Percentiles rank a stretch among this genome's conserved stretches.
Conservation (phyloP, 495 filamentous ascomycete species). For the Penicillium cataractarum region DNA sequence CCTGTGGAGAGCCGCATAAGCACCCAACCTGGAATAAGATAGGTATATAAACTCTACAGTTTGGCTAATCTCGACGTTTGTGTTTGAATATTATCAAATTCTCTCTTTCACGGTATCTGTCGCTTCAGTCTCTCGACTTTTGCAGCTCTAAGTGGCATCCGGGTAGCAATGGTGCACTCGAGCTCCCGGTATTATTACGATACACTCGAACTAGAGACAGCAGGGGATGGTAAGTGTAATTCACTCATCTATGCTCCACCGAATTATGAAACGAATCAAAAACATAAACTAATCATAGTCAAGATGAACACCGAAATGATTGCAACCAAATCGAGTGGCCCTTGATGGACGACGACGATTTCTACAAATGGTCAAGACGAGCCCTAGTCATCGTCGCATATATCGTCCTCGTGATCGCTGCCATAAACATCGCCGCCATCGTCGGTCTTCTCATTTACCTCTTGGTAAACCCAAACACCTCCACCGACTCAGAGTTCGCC, state of each 20-base stretch:
- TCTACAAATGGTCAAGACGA: neutral
- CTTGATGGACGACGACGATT: neutral
- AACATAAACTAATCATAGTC: neutral
- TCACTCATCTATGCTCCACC: too few species aligned
- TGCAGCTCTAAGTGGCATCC: neutral
- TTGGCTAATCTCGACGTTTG: too few species aligned
- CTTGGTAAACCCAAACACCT: neutral
- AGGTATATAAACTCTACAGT: too few species aligned
- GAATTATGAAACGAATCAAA: too few species aligned
- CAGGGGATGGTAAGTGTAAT: neutral
- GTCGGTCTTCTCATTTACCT: neutral
- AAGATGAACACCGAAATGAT: neutral
- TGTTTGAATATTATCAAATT: neutral
- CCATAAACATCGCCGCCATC: neutral
- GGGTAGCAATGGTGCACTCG: neutral
- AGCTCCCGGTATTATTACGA: neutral
- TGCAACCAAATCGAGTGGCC: neutral
- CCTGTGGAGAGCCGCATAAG: neutral
- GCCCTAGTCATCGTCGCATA: neutral
- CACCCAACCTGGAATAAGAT: neutral
- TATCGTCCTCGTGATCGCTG: neutral
- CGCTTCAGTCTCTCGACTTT: neutral
- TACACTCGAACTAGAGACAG: neutral
- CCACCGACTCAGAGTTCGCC: neutral
- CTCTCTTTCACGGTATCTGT: neutral